Evolutionary conservation across 176 grass and related monocot genomes (phyloP), one percentile per base, ranked within the genome.

Genomic region (Carex kokanica): DNA sequence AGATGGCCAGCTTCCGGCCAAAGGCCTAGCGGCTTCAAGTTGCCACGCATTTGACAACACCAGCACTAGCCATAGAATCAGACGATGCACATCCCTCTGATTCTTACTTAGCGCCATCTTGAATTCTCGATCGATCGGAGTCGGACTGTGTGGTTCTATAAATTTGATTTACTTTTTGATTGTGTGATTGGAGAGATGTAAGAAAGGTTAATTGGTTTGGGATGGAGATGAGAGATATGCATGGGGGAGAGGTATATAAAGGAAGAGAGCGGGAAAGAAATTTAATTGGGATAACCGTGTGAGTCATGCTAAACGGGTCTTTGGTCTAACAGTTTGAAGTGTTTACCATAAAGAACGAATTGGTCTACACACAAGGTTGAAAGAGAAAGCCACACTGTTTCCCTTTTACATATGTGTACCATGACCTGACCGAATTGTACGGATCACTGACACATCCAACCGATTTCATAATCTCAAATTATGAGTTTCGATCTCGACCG

Each of bases 1-100:
- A n/a, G n/a, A n/a, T 5, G 73, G 73, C 73, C 73, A 77, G 49
- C 73, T 77, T 77, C 14, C 73, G 14, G 45, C 24, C 24, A 77
- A 77, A 8, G 43, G 43, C 24, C 73, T 53, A 17, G 73, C 73
- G 0, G 73, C 73, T 77, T 77, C 73, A 6, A 55, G 25, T 9
- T 77, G 23, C 73, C 73, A 17, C 2, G 23, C 49, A 55, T 77
- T 77, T 0, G 73, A 77, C 13, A 77, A 31, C 24, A 54, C 73
- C 49, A 77, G 3, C 23, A 77, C 23, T 29, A 77, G 14, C 45
- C 73, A 77, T 12, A 77, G 49, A 0, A 27, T 0, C 23, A 77
- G 13, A 31, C 45, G 6, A 77, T 55, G 73, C 73, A 77, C 73
- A 17, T 77, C 51, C 13, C n/a, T 77, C 45, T 75, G 71, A 16